Evolutionary conservation across 169 alveolate species (phyloP), one percentile per base, ranked within the genome.

Genomic region (Cryptosporidium sp.): DNA sequence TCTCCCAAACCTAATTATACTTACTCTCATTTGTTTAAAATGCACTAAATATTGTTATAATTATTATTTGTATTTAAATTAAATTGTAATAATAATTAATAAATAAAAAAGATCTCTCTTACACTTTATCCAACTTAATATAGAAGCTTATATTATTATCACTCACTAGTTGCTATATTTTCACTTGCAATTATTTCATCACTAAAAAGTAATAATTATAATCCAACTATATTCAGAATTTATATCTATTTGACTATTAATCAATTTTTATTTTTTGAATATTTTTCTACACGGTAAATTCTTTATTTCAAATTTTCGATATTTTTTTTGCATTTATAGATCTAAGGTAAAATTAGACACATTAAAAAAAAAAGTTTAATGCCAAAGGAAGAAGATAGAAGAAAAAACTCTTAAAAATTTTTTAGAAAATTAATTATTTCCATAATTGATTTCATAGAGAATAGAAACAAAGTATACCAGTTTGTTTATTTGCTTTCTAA

Each of bases 321-420:
- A 65, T 65, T 65, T 23, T n/a, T 59, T 18, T 55, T 29, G 0
- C 29, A 65, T 65, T 65, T 65, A 65, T 65, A 65, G 71, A 65
- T 65, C 71, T 26, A 65, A 29, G 71, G 71, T 50, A 65, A 65
- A 33, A 65, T 35, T 65, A 65, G 26, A 65, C 71, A 65, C 21
- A 21, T 18, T 14, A 29, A 10, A 29, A 21, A 16, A 52, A 52
- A 3, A 2, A 16, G 4, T 8, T 52, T 21, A 52, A 21, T 16
- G 43, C 43, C 43, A 37, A 37, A 45, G 9, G 9, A 51, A 21
- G 0, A n/a, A 1, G 61, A 51, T 4, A 4, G 7, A 14, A 21
- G 9, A 55, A 55, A 16, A 55, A 45, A 45, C 3, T 9, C 9
- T 12, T 45, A 45, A 12, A 45, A n/a, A n/a, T n/a, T n/a, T n/a